Conservation (phyloP, 2,329 filamentous ascomycete genomes). For the Colletotrichum tropicicola region DNA sequence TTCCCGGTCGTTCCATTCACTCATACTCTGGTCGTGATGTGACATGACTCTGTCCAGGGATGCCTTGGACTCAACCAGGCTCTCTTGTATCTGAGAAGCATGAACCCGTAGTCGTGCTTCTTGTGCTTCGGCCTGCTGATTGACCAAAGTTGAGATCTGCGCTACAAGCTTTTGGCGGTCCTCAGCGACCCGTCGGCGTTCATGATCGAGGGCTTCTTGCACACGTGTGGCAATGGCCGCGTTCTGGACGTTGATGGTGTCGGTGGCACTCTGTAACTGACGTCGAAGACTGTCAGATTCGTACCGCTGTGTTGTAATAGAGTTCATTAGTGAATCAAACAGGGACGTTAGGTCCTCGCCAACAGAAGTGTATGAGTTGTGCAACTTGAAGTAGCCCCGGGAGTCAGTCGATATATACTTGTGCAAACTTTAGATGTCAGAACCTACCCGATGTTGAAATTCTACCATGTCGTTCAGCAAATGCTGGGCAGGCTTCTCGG, state of each 20-base stretch:
- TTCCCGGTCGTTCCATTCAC: conserved; percentile 76
- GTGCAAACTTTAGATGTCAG: conserved; percentile 90
- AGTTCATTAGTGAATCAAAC: conserved; percentile 82
- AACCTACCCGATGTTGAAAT: too few species aligned
- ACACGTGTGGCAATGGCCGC: conserved; percentile 72
- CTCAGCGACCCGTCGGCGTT: conserved; percentile 74
- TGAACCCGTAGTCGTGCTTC: conserved; percentile 74
- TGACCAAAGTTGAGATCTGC: conserved; percentile 82
- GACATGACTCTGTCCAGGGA: conserved; percentile 71
- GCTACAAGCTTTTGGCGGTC: conserved; percentile 79
- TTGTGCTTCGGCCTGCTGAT: conserved; percentile 77
- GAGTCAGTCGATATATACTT: too few species aligned
- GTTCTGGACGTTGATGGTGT: conserved; percentile 74
- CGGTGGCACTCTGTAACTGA: conserved; percentile 77
- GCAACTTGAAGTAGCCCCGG: too few species aligned
- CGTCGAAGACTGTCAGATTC: conserved; percentile 79
- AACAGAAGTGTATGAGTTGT: conserved; percentile 83
- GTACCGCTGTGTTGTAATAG: conserved; percentile 78
- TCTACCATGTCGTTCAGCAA: too few species aligned
- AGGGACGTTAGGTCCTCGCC: conserved; percentile 87
- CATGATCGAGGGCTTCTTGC: conserved; percentile 76
- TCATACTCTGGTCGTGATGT: conserved; percentile 76
- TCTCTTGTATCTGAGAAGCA: conserved; percentile 69
- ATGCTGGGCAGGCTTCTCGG: conserved; percentile 92
- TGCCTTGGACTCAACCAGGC: conserved; percentile 71